These are phyloP conservation scores for Drosera spatulata DNA, from an alignment of 179 eudicot species.

Conservation along the genomic window DNA sequence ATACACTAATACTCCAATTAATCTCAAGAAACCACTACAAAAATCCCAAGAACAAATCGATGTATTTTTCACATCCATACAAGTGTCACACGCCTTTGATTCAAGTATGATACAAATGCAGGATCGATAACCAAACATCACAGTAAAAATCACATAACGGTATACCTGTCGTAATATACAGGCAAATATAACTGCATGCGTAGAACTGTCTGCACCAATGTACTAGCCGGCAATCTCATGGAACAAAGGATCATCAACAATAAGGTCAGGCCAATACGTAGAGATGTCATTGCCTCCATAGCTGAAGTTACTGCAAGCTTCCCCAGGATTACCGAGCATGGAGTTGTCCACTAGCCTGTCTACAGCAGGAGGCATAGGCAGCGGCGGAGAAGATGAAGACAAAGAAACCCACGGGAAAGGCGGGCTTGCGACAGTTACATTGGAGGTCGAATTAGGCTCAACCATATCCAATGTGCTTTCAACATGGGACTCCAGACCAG, in stretches of 20 bases:
- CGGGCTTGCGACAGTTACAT: constrained; percentile 14
- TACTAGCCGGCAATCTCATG: constrained; percentile 26
- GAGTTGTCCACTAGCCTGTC: neutral
- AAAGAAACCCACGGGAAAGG: constrained; percentile 24
- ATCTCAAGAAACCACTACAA: too few species aligned
- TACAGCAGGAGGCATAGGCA: neutral
- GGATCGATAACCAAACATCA: too few species aligned
- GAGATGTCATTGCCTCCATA: constrained; percentile 12
- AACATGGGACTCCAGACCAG: constrained; percentile 31
- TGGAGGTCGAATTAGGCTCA: constrained; percentile 9
- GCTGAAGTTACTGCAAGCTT: constrained; percentile 37
- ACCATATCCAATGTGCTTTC: constrained; percentile 11
- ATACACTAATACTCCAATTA: too few species aligned
- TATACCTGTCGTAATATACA: too few species aligned
- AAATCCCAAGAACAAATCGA: too few species aligned
- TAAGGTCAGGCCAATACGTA: constrained; percentile 53
- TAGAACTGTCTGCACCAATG: too few species aligned
- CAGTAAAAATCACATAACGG: too few species aligned
- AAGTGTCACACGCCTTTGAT: too few species aligned
- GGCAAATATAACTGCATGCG: too few species aligned
- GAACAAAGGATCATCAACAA: constrained; percentile 57
- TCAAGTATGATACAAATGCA: too few species aligned
- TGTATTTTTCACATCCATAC: too few species aligned
- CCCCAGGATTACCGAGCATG: constrained; percentile 6
- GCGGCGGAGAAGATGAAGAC: constrained; percentile 20